A percentile compares a stretch with the other conserved stretches of the same genome.
Conservation (phyloP, 2,329 filamentous ascomycete species). For the Rachicladosporium sp. region DNA sequence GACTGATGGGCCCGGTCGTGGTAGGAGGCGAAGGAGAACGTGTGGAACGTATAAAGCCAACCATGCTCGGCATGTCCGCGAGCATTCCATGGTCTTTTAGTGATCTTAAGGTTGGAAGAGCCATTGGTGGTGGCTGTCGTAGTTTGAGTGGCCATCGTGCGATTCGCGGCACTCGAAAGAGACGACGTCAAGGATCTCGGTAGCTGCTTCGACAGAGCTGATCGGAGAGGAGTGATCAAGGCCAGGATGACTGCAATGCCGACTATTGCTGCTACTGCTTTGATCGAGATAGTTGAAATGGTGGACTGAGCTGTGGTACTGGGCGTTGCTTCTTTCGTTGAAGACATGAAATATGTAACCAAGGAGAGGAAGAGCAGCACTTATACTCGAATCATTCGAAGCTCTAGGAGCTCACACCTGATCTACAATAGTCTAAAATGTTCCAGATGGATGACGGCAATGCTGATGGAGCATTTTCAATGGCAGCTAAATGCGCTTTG, state of each 20-base stretch:
- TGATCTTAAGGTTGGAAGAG: constrained; percentile 44
- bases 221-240: constrained; percentile 29
- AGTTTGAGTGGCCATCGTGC: constrained; percentile 29
- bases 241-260: constrained; percentile 33
- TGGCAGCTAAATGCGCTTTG: not conserved
- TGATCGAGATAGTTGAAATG: constrained; percentile 10
- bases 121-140: constrained; percentile 11
- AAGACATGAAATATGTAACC: constrained; percentile 9
- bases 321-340: constrained; percentile 4
- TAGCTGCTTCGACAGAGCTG: constrained; percentile 23
- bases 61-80: constrained; percentile 72
- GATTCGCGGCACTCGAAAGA: constrained; percentile 9
- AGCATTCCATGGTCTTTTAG: constrained; percentile 56
- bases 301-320: constrained; percentile 3
- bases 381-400: constrained; percentile 4
- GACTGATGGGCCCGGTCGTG: constrained; percentile 54
- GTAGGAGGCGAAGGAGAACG: constrained; percentile 67
- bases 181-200: constrained; percentile 15
- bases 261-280: constrained; percentile 18
- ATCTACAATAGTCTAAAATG: too few species aligned
- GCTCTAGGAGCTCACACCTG: too few species aligned
- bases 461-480: too few species aligned
- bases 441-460: too few species aligned
- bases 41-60: constrained; percentile 71
- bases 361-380: constrained; percentile 3